Conservation (phyloP, 805 yeast species). For the Clavispora phyllophila region DNA sequence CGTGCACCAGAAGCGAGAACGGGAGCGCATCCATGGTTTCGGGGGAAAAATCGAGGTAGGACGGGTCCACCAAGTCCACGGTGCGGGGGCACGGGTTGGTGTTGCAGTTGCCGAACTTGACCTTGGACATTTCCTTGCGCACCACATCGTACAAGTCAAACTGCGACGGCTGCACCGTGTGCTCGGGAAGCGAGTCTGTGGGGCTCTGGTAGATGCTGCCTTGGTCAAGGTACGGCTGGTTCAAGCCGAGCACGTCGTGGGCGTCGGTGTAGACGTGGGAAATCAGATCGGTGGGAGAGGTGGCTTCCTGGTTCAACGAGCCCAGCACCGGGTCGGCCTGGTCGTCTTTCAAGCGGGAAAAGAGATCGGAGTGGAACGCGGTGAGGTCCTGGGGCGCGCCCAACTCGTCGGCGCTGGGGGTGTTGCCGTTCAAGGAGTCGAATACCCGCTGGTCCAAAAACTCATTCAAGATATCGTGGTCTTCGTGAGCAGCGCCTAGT, state of each 20-base stretch:
- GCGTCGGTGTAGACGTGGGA: neutral
- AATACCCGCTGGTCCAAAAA: constrained; percentile 50
- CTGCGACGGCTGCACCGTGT: neutral
- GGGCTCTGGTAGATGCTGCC: constrained; percentile 19
- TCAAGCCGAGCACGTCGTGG: neutral
- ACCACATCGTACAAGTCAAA: constrained; percentile 37
- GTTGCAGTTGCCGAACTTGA: constrained; percentile 47
- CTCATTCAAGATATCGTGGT: constrained; percentile 52
- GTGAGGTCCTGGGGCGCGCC: neutral
- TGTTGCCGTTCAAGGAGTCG: constrained; percentile 25
- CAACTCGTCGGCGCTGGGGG: constrained; percentile 10
- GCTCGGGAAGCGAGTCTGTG: constrained; percentile 2
- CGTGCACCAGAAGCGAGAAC: constrained; percentile 48
- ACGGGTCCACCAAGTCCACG: constrained; percentile 27
- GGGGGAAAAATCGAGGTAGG: constrained; percentile 35
- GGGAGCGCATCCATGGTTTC: constrained; percentile 36
- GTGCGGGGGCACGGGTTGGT: constrained; percentile 34
- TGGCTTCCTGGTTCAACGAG: neutral
- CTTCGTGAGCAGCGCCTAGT: constrained; percentile 24
- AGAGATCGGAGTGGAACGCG: constrained; percentile 2
- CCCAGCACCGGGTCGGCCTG: neutral
- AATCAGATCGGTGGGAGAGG: neutral
- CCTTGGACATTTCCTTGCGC: constrained; percentile 45
- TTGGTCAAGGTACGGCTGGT: neutral
- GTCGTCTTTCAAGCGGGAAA: neutral